phyloP scores from a whole-genome alignment of 768 basidiomycete species.

The Scleroderma bovista region DNA sequence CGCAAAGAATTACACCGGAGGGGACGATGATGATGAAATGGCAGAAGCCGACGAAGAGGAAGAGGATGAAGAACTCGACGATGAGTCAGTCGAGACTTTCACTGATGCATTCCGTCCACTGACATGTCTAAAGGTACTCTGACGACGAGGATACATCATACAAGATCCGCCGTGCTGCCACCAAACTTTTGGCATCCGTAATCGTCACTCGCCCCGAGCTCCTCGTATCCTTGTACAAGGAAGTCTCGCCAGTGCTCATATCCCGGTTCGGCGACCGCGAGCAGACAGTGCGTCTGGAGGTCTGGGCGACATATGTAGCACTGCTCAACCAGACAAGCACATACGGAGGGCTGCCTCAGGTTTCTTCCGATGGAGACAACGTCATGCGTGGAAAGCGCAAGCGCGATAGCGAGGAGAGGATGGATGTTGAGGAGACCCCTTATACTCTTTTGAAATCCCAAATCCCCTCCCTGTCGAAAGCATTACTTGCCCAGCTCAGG shows the following conservation, averaged over 20 bases:
- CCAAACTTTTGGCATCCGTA: slow-evolving; percentile 81
- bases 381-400: slow-evolving; percentile 65
- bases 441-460: slow-evolving; percentile 66
- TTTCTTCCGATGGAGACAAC: slow-evolving; percentile 38
- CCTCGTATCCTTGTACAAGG: slow-evolving; percentile 70
- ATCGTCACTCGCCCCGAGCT: slow-evolving; percentile 90
- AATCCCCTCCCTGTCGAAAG: slow-evolving; percentile 73
- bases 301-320: slow-evolving; percentile 81
- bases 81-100: slow-evolving; percentile 49
- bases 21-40: slow-evolving; percentile 59
- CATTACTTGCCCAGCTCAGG: slow-evolving; percentile 81
- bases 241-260: slow-evolving; percentile 83
- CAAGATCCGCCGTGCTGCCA: slow-evolving; percentile 91
- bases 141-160: slow-evolving; percentile 99
- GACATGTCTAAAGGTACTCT: slow-evolving; percentile 58
- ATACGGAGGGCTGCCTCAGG: slow-evolving; percentile 62
- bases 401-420: slow-evolving; percentile 67
- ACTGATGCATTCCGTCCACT: background rate
- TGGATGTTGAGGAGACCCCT: slow-evolving; percentile 71
- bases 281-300: slow-evolving; percentile 87
- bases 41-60: slow-evolving; percentile 58
- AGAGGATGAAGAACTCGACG: slow-evolving; percentile 75
- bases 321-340: slow-evolving; percentile 81
- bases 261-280: slow-evolving; percentile 93
- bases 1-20: slow-evolving; percentile 72